A percentile compares a stretch with the other conserved stretches of the same genome.
These are phyloP conservation scores for Fusarium agapanthi DNA, from an alignment of 2,329 filamentous ascomycete species.

Conservation along the genomic window DNA sequence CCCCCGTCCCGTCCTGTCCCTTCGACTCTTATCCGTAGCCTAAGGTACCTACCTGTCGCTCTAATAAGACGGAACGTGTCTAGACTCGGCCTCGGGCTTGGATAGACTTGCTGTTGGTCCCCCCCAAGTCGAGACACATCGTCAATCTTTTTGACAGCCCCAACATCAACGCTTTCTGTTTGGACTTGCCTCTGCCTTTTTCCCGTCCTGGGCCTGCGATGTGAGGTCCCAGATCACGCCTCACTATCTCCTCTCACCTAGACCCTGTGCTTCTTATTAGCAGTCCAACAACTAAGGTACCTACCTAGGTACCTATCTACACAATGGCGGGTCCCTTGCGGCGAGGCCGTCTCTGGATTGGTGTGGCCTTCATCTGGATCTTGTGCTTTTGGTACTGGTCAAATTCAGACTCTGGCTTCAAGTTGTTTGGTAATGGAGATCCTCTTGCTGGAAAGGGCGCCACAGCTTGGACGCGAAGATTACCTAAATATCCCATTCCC, in stretches of 20 bases:
- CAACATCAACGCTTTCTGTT: constrained; percentile 9
- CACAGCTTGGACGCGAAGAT: constrained; percentile 36
- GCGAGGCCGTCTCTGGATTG: constrained; percentile 40
- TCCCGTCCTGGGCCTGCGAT: constrained; percentile 27
- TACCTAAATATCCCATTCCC: constrained; percentile 37
- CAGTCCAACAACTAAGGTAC: not conserved
- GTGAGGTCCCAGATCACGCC: constrained; percentile 20
- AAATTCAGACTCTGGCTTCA: constrained; percentile 22
- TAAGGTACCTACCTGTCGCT: constrained; percentile 4
- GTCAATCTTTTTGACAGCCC: constrained; percentile 25
- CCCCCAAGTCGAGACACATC: constrained; percentile 26
- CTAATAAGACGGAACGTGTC: constrained; percentile 2
- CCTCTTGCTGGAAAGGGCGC: constrained; percentile 36
- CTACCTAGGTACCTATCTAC: constrained; percentile 19
- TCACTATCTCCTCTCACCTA: constrained; percentile 12
- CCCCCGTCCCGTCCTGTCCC: not conserved
- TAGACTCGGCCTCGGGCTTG: constrained; percentile 17
- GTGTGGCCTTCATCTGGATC: constrained; percentile 35
- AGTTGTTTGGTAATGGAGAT: constrained; percentile 29
- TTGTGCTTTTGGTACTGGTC: constrained; percentile 41
- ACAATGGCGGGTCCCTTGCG: constrained; percentile 33
- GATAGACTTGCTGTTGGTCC: constrained; percentile 4
- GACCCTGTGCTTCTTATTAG: constrained; percentile 7
- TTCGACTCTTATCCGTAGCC: not conserved
- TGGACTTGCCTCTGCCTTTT: constrained; percentile 1